Evolutionary conservation across 2,329 filamentous ascomycete species (phyloP).

Genomic region (Macrophomina tecta): DNA sequence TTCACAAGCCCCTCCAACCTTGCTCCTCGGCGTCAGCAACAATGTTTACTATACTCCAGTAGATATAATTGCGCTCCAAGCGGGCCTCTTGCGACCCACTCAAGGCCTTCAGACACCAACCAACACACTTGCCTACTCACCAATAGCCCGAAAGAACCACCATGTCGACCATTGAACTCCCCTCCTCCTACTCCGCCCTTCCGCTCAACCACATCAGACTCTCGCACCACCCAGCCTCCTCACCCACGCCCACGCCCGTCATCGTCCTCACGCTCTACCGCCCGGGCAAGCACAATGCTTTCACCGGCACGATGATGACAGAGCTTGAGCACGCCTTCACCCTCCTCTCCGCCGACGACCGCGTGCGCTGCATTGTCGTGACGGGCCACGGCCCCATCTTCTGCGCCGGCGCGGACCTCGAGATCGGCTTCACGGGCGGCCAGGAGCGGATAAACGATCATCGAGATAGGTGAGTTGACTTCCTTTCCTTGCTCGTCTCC

Average conservation of each 20-base stretch:
- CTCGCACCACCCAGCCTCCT: conserved; percentile 49
- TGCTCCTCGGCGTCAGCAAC: not conserved
- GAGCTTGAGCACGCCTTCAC: conserved; percentile 63
- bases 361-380: conserved; percentile 61
- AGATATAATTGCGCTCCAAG: not conserved
- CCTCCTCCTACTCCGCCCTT: conserved; percentile 48
- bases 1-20: conserved; percentile 2
- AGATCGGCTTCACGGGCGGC: conserved; percentile 55
- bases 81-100: too few relatives aligned
- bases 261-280: conserved; percentile 70
- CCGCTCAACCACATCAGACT: conserved; percentile 50
- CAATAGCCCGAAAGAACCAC: too few relatives aligned
- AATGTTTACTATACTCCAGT: not conserved
- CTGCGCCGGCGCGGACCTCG: conserved; percentile 64
- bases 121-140: too few relatives aligned
- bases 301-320: conserved; percentile 67
- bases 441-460: conserved; percentile 55
- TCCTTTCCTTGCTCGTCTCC: too few relatives aligned
- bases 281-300: conserved; percentile 71
- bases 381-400: conserved; percentile 60
- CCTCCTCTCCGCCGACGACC: conserved; percentile 60
- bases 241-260: conserved; percentile 64
- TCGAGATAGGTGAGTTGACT: conserved; percentile 56
- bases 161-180: conserved; percentile 33
- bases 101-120: too few relatives aligned